A percentile compares a stretch with the other conserved stretches of the same genome.
phyloP scores from a whole-genome alignment of 768 basidiomycete genomes.

The Boletus tylopilopsis region DNA sequence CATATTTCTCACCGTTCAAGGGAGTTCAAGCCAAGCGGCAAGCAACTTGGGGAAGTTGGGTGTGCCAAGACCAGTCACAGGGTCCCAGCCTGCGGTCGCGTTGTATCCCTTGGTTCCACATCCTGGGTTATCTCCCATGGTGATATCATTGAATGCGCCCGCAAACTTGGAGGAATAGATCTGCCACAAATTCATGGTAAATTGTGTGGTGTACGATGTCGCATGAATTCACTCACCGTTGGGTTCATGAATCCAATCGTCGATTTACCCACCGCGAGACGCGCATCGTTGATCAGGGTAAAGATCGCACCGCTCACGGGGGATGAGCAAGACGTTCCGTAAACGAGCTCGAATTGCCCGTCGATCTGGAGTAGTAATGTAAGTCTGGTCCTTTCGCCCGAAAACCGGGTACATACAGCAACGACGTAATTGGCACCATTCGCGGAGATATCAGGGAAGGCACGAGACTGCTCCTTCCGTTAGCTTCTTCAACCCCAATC shows the following conservation, averaged over 20 bases:
- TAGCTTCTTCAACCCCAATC: not conserved
- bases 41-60: constrained; percentile 38
- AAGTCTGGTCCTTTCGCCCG: too few species aligned
- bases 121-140: constrained; percentile 41
- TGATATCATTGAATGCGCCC: constrained; percentile 39
- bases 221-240: not conserved
- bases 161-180: constrained; percentile 7
- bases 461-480: constrained; percentile 29
- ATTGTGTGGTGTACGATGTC: not conserved
- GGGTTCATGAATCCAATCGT: constrained; percentile 23
- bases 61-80: constrained; percentile 43
- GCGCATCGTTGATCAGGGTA: constrained; percentile 39
- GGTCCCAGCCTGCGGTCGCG: constrained; percentile 37
- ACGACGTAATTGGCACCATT: constrained; percentile 34
- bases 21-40: constrained; percentile 36
- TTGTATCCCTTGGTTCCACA: constrained; percentile 40
- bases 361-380: constrained; percentile 9
- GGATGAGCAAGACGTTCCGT: constrained; percentile 33
- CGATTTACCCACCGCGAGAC: constrained; percentile 29
- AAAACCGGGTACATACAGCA: constrained; percentile 1
- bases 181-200: not conserved
- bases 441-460: constrained; percentile 35
- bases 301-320: constrained; percentile 33
- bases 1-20: constrained; percentile 19
- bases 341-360: constrained; percentile 23